Evolutionary conservation across 2,329 filamentous ascomycete species (phyloP).

Genomic region (Hypoxylon sp.): DNA sequence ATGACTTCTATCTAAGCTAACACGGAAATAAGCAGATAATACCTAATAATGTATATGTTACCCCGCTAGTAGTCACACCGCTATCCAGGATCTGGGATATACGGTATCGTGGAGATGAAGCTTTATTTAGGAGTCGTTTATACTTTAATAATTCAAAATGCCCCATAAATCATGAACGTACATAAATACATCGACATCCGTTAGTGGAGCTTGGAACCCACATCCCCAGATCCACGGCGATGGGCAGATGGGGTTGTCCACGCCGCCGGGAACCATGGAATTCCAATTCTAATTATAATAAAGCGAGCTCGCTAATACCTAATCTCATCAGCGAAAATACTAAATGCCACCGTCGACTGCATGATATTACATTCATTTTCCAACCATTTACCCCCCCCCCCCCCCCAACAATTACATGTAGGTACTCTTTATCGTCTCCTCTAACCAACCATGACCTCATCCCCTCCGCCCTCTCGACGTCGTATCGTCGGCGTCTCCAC

Average conservation of each 20-base stretch:
- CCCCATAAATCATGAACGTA: no score
- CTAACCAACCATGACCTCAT: conserved; percentile 44
- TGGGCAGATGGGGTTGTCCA: conserved; percentile 1
- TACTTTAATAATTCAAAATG: neutral
- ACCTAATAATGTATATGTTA: neutral
- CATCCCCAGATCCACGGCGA: conserved; percentile 9
- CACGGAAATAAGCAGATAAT: neutral
- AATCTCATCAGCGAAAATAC: no score
- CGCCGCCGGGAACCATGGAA: neutral
- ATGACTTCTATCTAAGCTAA: conserved; percentile 11
- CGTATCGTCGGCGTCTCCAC: conserved; percentile 80
- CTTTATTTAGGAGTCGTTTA: neutral
- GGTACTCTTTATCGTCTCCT: no score
- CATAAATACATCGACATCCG: no score
- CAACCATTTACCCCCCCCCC: no score
- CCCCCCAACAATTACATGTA: no score
- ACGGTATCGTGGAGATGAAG: neutral
- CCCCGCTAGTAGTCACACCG: neutral
- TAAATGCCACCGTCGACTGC: neutral
- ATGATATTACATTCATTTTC: no score
- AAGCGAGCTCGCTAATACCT: conserved; percentile 30
- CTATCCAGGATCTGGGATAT: neutral
- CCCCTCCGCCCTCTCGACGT: conserved; percentile 58
- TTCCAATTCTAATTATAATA: conserved; percentile 6
- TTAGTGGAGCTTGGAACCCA: conserved; percentile 13